Evolutionary conservation across 495 filamentous ascomycete species (phyloP).

Genomic region (Xylaria scruposa): DNA sequence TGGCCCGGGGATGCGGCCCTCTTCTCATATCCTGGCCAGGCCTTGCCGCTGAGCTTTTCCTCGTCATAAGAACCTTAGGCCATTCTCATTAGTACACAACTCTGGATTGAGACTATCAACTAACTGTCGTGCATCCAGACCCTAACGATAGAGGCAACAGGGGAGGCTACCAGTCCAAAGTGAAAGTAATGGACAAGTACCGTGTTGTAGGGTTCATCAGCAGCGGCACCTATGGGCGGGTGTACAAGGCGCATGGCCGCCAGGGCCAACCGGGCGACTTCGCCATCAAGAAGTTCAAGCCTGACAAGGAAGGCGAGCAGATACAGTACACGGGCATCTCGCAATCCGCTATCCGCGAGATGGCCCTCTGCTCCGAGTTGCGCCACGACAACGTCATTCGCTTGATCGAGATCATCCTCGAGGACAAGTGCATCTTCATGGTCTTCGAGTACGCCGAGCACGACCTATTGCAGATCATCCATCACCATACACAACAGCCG

Average conservation of each 20-base stretch:
- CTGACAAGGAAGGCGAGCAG: constrained; percentile 95
- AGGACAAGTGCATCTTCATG: constrained; percentile 99
- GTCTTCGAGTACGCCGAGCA: constrained; percentile 99
- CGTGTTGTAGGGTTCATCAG: constrained; percentile 97
- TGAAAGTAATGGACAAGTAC: constrained; percentile 88
- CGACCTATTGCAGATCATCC: constrained; percentile 96
- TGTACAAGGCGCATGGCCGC: constrained; percentile 91
- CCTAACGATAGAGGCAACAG: constrained; percentile 54
- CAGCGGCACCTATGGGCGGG: constrained; percentile 97
- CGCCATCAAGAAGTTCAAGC: constrained; percentile 99
- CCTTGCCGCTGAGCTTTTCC: background rate
- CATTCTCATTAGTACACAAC: background rate
- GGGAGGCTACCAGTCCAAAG: constrained; percentile 78
- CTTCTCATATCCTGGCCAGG: background rate
- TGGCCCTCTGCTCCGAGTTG: constrained; percentile 96
- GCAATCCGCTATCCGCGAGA: constrained; percentile 95
- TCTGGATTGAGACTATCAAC: background rate
- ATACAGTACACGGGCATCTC: constrained; percentile 97
- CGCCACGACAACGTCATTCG: constrained; percentile 89
- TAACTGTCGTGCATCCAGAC: constrained; percentile 42
- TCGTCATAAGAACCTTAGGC: background rate
- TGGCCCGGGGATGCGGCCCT: background rate
- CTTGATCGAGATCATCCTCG: constrained; percentile 93
- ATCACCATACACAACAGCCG: constrained; percentile 90
- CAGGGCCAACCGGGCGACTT: constrained; percentile 78